Evolutionary conservation across 2,329 filamentous ascomycete species (phyloP).

Genomic region (Xylariaceae sp.): DNA sequence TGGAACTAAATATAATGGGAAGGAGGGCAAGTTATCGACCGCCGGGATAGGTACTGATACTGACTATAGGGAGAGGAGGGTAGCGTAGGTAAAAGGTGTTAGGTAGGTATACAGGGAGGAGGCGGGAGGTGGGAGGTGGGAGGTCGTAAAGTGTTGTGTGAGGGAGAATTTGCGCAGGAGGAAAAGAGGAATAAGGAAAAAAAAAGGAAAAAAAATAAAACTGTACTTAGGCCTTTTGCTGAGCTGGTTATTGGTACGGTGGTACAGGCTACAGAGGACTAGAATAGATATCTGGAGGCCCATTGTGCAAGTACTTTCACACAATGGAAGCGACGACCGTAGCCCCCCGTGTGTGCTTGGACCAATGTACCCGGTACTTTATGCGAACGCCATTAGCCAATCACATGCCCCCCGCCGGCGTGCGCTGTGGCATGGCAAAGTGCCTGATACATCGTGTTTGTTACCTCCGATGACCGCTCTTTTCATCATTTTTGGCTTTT

Average conservation of each 20-base stretch:
- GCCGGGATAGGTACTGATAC: too few species aligned
- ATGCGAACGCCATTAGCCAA: slow-evolving; percentile 12
- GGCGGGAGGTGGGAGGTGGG: too few species aligned
- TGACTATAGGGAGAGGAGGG: background rate
- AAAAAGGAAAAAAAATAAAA: background rate
- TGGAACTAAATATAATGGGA: background rate
- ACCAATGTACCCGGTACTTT: background rate
- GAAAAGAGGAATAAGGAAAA: background rate
- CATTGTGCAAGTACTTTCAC: background rate
- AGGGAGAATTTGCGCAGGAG: background rate
- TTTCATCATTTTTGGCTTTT: background rate
- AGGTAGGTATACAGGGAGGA: too few species aligned
- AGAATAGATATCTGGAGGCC: too few species aligned
- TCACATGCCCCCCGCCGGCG: background rate
- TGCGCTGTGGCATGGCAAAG: background rate
- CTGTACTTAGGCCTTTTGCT: background rate
- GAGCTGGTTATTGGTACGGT: too few species aligned
- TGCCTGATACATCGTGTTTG: background rate
- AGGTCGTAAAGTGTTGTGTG: too few species aligned
- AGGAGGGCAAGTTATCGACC: background rate
- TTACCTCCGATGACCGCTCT: background rate
- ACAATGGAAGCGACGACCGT: too few species aligned
- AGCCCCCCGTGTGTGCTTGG: background rate
- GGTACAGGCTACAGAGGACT: too few species aligned
- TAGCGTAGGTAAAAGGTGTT: background rate